Base-by-base conservation (phyloP, 345 rosid species). In the Schrenkiella parvula region DNA sequence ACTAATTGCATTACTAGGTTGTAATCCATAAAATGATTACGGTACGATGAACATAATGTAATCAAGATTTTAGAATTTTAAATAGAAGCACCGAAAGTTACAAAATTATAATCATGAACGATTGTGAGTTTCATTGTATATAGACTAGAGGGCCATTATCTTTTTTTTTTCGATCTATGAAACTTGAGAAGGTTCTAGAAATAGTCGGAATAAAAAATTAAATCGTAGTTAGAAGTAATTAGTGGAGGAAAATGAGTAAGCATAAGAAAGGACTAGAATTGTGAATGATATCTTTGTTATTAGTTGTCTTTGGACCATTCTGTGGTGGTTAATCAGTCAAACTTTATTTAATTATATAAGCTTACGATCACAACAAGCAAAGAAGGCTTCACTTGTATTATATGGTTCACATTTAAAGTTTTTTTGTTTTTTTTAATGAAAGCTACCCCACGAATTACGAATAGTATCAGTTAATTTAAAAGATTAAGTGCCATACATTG, bases 341-440 rank as follows among this genome's bases (percentile, higher is more conserved):
- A 52, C 6, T 54, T 58, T 31, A 41, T 42, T 75, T 68, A 25
- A 67, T 75, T 68, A 23, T 60, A 41, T 35, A 18, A 75, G 65
- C 57, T 68, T 75, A 61, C 65, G 42, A 53, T 42, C 18, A 70
- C 22, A 76, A 80, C 77, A 68, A 79, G 74, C 73, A 70, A 82
- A 68, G 60, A 28, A 10, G 71, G 23, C 13, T 55, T 46, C 39
- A 44, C 58, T 64, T 83, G 76, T 79, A 83, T 64, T 83, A 75
- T 79, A 83, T 84, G 95, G 92, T 66, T 74, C 52, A 82, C 71
- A 83, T 78, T 86, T 86, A 84, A 84, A 83, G 89, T 8, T 12
- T 62, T 46, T 48, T 44, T 47, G 2, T 26, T 6, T 15, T 26
- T n/a, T 44, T 42, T 8, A 53, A 18, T 61, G 69, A 61, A 61